These are phyloP conservation scores for Phytophthora megakarya DNA, from an alignment of 352 stramenopile species.

Conservation along the genomic window DNA sequence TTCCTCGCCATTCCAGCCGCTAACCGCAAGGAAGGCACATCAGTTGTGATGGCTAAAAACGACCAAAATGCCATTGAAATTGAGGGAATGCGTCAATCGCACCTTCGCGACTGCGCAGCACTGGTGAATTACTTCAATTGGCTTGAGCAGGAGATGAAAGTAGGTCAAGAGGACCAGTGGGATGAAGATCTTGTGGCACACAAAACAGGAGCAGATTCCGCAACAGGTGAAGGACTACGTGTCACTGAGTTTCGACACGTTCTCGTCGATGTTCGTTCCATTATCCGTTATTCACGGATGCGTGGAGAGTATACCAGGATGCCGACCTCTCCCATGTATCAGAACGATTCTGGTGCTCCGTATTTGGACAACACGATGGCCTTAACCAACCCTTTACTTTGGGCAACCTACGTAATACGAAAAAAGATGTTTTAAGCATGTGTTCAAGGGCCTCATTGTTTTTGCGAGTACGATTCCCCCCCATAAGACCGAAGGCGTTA, in stretches of 20 bases:
- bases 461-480: constrained; percentile 89
- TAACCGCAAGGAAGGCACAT: constrained; percentile 79
- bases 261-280: constrained; percentile 97
- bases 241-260: constrained; percentile 97
- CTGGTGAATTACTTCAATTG: constrained; percentile 95
- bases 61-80: constrained; percentile 97
- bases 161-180: constrained; percentile 58
- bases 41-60: constrained; percentile 82
- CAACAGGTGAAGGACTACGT: constrained; percentile 88
- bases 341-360: constrained; percentile 99
- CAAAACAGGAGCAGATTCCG: constrained; percentile 90
- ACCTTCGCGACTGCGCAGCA: constrained; percentile 95
- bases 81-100: constrained; percentile 93
- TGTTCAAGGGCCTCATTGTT: constrained; percentile 98
- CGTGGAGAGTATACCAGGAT: constrained; percentile 85
- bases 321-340: constrained; percentile 93
- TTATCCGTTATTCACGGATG: constrained; percentile 95
- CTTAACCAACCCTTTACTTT: constrained; percentile 98
- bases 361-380: constrained; percentile 99
- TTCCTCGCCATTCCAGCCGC: constrained; percentile 78
- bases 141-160: constrained; percentile 82
- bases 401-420: constrained; percentile 92
- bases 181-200: constrained; percentile 90
- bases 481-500: constrained; percentile 93
- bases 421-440: constrained; percentile 95